Evolutionary conservation across 495 filamentous ascomycete genomes (phyloP), one percentile per base, ranked within the genome.

Genomic region (Aspergillus bridgeri): DNA sequence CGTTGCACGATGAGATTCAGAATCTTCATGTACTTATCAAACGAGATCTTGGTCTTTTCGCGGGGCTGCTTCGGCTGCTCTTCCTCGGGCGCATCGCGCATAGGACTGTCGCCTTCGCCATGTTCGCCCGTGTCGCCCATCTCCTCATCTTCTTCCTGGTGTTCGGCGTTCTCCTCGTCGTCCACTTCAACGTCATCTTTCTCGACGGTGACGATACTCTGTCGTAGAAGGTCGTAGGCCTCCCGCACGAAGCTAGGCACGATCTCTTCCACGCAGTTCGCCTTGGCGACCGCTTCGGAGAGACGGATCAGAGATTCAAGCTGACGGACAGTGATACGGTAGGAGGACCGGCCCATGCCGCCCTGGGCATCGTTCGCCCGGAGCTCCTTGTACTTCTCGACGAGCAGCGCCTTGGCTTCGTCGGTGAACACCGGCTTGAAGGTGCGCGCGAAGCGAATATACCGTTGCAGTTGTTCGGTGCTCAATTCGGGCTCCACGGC

Each of bases 151-250:
- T 73, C 70, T 22, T 65, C 65, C 47, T 47, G 55, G 21, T 58
- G 56, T 25, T 42, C 52, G 13, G 53, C 67, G 20, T 57, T 69
- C 21, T 71, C 72, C 21, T 89, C 88, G 4, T 89, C 87, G 24
- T 97, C 92, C 38, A 99, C 89, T 68, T 98, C 94, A 15, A 99
- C 87, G 60, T 99, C 94, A 63, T 99, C 94, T 64, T 96, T 94
- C 71, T 99, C 95, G 18, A 99, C 93, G 17, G 89, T 92, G 63
- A 99, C 96, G 68, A 99, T 98, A 72, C 88, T 92, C 74, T 96
- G 91, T 27, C 90, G 76, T 5, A 99, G 80, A 6, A 99, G 81
- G 51, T 92, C 88, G 66, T 86, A 96, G 3, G 92, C 94, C 70
- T 99, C 94, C 21, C 86, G 81, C 13, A 99, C 94, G 63, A 97